Evolutionary conservation across 257 asterid genomes (phyloP).

Genomic region (Petunia secreta): DNA sequence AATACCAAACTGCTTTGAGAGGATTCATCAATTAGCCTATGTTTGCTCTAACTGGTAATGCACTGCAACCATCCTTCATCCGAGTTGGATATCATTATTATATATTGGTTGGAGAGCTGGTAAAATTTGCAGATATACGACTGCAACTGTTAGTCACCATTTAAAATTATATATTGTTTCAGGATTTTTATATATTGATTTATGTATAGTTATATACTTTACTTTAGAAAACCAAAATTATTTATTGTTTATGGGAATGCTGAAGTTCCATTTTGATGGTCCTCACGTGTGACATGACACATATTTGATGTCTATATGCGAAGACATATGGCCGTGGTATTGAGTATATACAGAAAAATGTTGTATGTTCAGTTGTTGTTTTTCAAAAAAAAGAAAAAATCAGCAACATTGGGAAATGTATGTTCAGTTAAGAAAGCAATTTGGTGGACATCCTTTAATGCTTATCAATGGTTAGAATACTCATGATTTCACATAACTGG

Average conservation of each 20-base stretch:
- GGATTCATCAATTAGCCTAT: too few relatives aligned
- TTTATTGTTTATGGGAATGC: neutral
- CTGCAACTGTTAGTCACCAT: neutral
- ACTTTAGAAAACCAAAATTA: too few relatives aligned
- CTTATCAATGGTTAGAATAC: neutral
- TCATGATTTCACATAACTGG: neutral
- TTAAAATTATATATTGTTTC: neutral
- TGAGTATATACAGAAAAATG: neutral
- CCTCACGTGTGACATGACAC: conserved; percentile 1
- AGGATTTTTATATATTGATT: neutral
- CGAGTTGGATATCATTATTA: too few relatives aligned
- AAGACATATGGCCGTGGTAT: conserved; percentile 1
- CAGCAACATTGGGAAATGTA: neutral
- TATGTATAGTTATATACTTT: neutral
- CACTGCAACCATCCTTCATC: too few relatives aligned
- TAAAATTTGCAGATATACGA: neutral
- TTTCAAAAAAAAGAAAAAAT: too few relatives aligned
- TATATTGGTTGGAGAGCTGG: neutral
- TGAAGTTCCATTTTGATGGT: neutral
- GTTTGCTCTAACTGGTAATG: too few relatives aligned
- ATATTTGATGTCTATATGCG: neutral
- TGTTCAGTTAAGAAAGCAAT: conserved; percentile 8
- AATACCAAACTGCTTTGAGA: too few relatives aligned
- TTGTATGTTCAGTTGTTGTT: neutral
- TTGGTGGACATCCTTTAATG: conserved; percentile 6